Evolutionary conservation across 805 yeast species (phyloP).

Genomic region (Schizosaccharomyces japonicus): DNA sequence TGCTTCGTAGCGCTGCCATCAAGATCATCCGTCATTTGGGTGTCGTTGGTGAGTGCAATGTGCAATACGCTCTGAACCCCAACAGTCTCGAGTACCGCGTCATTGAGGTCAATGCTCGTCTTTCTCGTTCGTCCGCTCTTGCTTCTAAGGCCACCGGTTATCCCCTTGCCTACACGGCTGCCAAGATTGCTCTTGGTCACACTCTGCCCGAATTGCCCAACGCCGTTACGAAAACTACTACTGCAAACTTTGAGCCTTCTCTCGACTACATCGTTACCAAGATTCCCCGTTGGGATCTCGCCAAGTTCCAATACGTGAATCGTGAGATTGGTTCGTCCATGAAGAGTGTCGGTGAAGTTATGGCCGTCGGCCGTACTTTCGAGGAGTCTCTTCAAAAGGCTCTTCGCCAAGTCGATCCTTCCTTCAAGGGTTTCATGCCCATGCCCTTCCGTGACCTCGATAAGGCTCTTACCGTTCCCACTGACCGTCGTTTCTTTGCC

Average conservation of each 20-base stretch:
- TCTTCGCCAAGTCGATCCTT: slow-evolving; percentile 82
- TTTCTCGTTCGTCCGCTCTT: slow-evolving; percentile 93
- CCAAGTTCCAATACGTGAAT: slow-evolving; percentile 82
- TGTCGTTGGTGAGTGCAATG: slow-evolving; percentile 97
- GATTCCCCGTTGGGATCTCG: slow-evolving; percentile 97
- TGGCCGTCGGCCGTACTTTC: slow-evolving; percentile 91
- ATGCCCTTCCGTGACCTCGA: slow-evolving; percentile 51
- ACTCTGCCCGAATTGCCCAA: slow-evolving; percentile 78
- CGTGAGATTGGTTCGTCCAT: slow-evolving; percentile 70
- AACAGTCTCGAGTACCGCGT: slow-evolving; percentile 84
- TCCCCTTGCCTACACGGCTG: slow-evolving; percentile 94
- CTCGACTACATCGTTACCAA: slow-evolving; percentile 89
- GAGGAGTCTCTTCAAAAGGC: slow-evolving; percentile 77
- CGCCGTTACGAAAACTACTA: slow-evolving; percentile 79
- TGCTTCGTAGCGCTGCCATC: slow-evolving; percentile 93
- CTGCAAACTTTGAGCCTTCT: slow-evolving; percentile 93
- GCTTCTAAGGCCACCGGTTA: slow-evolving; percentile 98
- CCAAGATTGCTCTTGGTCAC: slow-evolving; percentile 79
- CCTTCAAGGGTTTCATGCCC: slow-evolving; percentile 78
- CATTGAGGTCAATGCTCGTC: slow-evolving; percentile 92
- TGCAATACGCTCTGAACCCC: slow-evolving; percentile 89
- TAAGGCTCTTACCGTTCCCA: slow-evolving; percentile 55
- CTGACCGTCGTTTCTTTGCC: slow-evolving; percentile 93
- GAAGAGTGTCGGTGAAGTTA: slow-evolving; percentile 98
- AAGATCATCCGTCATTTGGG: slow-evolving; percentile 92